A percentile compares a stretch with the other conserved stretches of the same genome.
Evolutionary conservation across 768 basidiomycete species (phyloP).

Genomic region (Leccinum truebloodii): DNA sequence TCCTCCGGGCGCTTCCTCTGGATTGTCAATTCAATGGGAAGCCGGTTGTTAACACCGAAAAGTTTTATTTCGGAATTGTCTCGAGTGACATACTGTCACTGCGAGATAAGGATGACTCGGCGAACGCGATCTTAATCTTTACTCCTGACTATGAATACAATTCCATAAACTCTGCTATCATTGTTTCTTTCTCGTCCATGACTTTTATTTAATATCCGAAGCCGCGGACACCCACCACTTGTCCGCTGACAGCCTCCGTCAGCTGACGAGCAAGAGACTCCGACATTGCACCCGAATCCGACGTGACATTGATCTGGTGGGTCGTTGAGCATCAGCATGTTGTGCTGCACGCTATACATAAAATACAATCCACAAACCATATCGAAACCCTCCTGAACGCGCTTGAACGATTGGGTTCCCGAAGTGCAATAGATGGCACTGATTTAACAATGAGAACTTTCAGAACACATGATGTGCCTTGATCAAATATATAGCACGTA

Average conservation of each 20-base stretch:
- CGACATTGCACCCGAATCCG: constrained; percentile 45
- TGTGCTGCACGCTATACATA: background rate
- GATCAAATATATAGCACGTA: constrained; percentile 25
- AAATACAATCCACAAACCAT: constrained; percentile 37
- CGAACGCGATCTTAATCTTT: background rate
- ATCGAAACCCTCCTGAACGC: constrained; percentile 53
- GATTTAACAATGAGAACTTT: background rate
- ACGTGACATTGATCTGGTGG: constrained; percentile 49
- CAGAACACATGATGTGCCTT: too few species aligned
- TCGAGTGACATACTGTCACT: background rate
- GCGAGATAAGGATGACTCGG: background rate
- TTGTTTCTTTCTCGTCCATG: background rate
- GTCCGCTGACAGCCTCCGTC: constrained; percentile 22
- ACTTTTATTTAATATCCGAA: constrained; percentile 14
- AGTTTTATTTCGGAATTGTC: background rate
- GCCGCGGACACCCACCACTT: constrained; percentile 2
- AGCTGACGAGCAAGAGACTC: constrained; percentile 33
- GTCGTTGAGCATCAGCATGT: constrained; percentile 1
- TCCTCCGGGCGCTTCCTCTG: too few species aligned
- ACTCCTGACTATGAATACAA: constrained; percentile 1
- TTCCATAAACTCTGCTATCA: background rate
- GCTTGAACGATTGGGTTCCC: constrained; percentile 44
- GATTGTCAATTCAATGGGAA: background rate
- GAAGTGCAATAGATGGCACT: constrained; percentile 53
- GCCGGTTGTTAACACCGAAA: background rate